A percentile compares a stretch with the other conserved stretches of the same genome.
Evolutionary conservation across 345 rosid genomes (phyloP).

Genomic region (Salix suchowensis): DNA sequence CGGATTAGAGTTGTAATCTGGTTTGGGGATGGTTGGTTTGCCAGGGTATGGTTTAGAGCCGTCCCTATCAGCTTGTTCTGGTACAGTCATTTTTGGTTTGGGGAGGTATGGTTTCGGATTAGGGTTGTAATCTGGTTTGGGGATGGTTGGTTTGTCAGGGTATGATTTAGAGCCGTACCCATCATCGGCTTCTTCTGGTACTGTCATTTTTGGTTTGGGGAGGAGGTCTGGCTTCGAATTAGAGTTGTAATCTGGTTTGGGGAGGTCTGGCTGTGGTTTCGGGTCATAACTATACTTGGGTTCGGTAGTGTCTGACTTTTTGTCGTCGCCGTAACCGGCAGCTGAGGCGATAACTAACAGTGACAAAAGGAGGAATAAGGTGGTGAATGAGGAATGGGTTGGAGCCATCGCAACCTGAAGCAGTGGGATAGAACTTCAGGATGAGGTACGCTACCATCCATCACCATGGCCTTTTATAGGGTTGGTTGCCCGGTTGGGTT

Average conservation of each 20-base stretch:
- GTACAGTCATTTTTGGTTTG: no score
- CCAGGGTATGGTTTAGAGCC: no score
- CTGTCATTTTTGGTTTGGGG: neutral
- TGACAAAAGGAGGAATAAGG: constrained; percentile 26
- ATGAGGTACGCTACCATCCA: neutral
- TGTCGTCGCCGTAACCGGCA: neutral
- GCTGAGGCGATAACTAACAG: constrained; percentile 15
- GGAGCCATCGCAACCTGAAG: constrained; percentile 9
- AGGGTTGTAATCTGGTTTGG: no score
- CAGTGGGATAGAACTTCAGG: neutral
- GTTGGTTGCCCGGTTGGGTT: neutral
- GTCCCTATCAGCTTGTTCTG: no score
- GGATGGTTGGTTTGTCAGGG: neutral
- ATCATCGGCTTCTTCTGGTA: neutral
- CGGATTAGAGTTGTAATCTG: no score
- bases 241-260: neutral
- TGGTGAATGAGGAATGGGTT: neutral
- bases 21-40: no score
- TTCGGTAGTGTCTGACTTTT: neutral
- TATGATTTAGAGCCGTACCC: neutral
- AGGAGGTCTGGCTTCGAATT: neutral
- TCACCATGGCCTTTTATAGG: constrained; percentile 1
- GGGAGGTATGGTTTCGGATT: neutral
- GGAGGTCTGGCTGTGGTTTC: neutral
- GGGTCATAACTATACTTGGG: neutral